These are phyloP conservation scores for Silene noctiflora DNA, from an alignment of 179 eudicot species.

Conservation along the genomic window DNA sequence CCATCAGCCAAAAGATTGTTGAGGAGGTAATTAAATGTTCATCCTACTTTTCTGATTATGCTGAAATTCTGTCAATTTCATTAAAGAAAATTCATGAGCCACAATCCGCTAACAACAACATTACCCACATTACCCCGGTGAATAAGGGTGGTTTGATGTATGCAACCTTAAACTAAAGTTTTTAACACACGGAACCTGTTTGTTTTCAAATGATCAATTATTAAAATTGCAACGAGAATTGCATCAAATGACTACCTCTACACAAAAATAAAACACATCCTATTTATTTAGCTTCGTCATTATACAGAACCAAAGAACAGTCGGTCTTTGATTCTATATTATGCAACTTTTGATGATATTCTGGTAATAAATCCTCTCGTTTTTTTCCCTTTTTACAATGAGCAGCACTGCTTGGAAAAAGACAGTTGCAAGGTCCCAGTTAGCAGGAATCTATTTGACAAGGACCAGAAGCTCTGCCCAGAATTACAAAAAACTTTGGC, in stretches of 20 bases:
- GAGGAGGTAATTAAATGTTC: conserved; percentile 38
- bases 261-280: no score
- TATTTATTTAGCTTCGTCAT: no score
- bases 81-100: not conserved
- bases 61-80: conserved; percentile 7
- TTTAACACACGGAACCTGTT: no score
- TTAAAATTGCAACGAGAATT: no score
- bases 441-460: conserved; percentile 34
- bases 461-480: conserved; percentile 38
- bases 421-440: conserved; percentile 53
- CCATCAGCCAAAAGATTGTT: conserved; percentile 33
- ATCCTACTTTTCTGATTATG: not conserved
- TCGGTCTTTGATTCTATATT: no score
- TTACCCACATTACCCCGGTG: no score
- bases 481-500: conserved; percentile 48
- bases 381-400: not conserved
- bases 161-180: no score
- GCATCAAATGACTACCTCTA: no score
- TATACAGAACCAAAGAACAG: not conserved
- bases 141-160: no score
- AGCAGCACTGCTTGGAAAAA: conserved; percentile 63
- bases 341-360: not conserved
- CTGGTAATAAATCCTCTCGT: not conserved
- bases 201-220: no score
- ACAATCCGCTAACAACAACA: no score